Conservation (phyloP, 2,329 filamentous ascomycete species). For the Epichloe sibirici region DNA sequence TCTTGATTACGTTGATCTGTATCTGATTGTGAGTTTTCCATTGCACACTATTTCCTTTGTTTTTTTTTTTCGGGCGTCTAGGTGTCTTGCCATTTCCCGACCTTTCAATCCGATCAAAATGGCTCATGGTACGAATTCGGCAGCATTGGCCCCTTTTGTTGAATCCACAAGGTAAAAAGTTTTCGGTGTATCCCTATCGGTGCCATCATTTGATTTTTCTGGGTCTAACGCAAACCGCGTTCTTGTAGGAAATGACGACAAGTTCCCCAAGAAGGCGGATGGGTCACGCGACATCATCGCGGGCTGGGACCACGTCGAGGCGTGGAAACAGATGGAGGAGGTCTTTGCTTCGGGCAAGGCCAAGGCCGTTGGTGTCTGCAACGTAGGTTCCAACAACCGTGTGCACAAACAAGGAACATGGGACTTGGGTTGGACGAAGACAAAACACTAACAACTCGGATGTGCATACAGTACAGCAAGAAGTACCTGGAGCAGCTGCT, state of each 20-base stretch:
- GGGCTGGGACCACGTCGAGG: slow-evolving; percentile 58
- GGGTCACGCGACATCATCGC: slow-evolving; percentile 62
- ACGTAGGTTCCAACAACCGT: slow-evolving; percentile 23
- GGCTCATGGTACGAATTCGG: neutral
- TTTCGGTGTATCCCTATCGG: neutral
- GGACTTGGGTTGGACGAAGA: neutral
- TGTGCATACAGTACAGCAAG: slow-evolving; percentile 35
- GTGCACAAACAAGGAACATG: neutral
- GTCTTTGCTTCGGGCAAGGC: slow-evolving; percentile 47
- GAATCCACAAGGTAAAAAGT: slow-evolving; percentile 55
- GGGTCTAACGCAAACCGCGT: neutral
- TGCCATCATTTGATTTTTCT: neutral
- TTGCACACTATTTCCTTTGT: neutral
- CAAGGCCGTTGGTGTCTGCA: slow-evolving; percentile 42
- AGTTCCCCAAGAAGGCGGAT: slow-evolving; percentile 63
- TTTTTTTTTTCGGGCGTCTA: neutral
- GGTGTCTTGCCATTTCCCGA: neutral
- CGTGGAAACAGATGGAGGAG: slow-evolving; percentile 66
- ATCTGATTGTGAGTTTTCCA: slow-evolving; percentile 45
- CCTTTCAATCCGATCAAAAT: neutral
- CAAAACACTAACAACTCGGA: neutral
- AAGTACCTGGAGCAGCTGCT: slow-evolving; percentile 44
- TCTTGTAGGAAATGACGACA: slow-evolving; percentile 50
- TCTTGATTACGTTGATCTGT: slow-evolving; percentile 71
- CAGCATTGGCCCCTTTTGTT: slow-evolving; percentile 71